Percentiles rank a stretch among this genome's conserved stretches.
Conservation (phyloP, 345 rosid species). For the Hypericum perforatum region DNA sequence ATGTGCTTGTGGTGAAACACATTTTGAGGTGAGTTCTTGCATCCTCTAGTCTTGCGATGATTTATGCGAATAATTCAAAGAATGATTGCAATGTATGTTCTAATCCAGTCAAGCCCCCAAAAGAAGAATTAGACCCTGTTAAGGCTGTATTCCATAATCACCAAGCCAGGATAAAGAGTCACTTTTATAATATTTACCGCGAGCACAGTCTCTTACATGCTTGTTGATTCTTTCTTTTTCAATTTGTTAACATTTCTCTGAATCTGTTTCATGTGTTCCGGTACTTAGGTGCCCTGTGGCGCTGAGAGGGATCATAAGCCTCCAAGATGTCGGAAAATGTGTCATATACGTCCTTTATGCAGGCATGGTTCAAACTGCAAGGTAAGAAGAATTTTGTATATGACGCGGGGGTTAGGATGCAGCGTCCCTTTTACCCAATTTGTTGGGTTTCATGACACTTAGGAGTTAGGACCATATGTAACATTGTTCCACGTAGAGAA, state of each 20-base stretch:
- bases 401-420: no score
- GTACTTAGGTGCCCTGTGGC: conserved; percentile 88
- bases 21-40: conserved; percentile 58
- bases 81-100: no score
- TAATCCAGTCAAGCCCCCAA: no score
- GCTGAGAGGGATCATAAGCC: conserved; percentile 82
- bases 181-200: no score
- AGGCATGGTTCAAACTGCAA: conserved; percentile 56
- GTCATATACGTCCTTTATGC: conserved; percentile 52
- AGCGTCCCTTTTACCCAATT: no score
- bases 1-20: conserved; percentile 74
- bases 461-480: no score
- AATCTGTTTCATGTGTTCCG: neutral
- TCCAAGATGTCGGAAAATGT: conserved; percentile 75
- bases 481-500: no score
- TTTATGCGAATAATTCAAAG: neutral
- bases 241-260: neutral
- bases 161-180: no score
- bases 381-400: conserved; percentile 27
- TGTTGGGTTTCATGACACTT: no score
- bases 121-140: no score
- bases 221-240: neutral
- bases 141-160: no score
- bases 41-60: neutral
- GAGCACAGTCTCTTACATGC: no score